Base-by-base conservation (phyloP, 2,329 filamentous ascomycete species). In the Fusarium falciforme region DNA sequence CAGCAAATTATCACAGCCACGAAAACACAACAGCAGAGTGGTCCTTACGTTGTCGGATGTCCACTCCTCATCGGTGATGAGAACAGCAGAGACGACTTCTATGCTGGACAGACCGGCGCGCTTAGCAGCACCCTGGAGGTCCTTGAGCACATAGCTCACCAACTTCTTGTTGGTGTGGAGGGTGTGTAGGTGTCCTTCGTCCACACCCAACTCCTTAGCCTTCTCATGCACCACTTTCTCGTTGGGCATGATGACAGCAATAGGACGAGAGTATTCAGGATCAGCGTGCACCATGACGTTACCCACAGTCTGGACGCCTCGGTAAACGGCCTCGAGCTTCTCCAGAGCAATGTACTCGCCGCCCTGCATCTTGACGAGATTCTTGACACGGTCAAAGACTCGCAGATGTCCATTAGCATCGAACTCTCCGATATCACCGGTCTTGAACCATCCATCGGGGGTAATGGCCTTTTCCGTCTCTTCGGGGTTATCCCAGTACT, bases 271-370 rank as follows among this genome's bases (percentile, higher is more conserved):
- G 82, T 94, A 90, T 76, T 93, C 89, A 74, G 89, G 84, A 68
- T 94, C 93, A 47, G 94, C 95, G 80, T 96, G 93, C 47, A 98
- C 89, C 87, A 96, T 96, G 80, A 98, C 91, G 84, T 97, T 97
- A 69, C 90, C 89, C 22, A 98, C 94, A 11, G 93, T 89, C n/a
- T 90, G 88, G 11, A 89, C 90, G 54, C 94, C 92, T 71, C 95
- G 92, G 86, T 98, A 98, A 64, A 97, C 88, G 4, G 95, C 93
- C 85, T 98, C 96, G 68, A 98, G 91, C 87, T 95, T 98, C 87
- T 98, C 96, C 5, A 99, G 89, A 25, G 96, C 96, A 82, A 98
- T 97, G 84, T 98, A 98, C 87, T 98, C 96, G 77, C 96, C 96
- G 70, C 95, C 95, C 74, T 94, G 90, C 73, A 96, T 95, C 91